A percentile compares a stretch with the other conserved stretches of the same genome.
Conservation (phyloP, 495 filamentous ascomycete genomes). For the Physcia stellaris region DNA sequence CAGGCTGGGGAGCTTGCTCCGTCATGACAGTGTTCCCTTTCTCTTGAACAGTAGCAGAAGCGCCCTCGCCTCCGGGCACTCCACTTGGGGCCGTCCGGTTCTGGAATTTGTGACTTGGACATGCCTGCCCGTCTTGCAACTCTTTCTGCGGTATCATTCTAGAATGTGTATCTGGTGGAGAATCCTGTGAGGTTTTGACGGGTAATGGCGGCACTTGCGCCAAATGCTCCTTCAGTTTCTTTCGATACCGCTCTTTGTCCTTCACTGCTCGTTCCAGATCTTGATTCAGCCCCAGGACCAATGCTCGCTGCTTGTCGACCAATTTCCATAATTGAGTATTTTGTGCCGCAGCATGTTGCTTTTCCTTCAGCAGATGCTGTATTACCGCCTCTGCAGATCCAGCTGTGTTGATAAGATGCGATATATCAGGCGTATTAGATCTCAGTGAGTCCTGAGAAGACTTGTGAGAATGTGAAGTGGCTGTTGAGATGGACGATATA, state of each 20-base stretch:
- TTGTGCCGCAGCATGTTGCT: slow-evolving; percentile 72
- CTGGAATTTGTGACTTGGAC: too few relatives aligned
- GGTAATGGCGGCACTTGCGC: slow-evolving; percentile 36
- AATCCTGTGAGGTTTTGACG: slow-evolving; percentile 12
- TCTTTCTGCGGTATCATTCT: too few relatives aligned
- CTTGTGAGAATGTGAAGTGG: slow-evolving; percentile 46
- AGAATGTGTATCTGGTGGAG: neutral
- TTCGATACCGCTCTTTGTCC: slow-evolving; percentile 88
- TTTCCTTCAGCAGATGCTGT: slow-evolving; percentile 78
- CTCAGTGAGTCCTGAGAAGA: slow-evolving; percentile 42
- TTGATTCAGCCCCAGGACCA: slow-evolving; percentile 89
- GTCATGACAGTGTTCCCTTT: too few relatives aligned
- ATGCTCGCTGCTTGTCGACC: slow-evolving; percentile 88
- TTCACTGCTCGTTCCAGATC: slow-evolving; percentile 85
- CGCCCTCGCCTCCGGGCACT: too few relatives aligned
- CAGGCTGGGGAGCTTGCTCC: too few relatives aligned
- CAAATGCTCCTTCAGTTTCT: slow-evolving; percentile 70
- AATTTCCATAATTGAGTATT: slow-evolving; percentile 90
- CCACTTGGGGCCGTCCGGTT: too few relatives aligned
- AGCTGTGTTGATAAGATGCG: slow-evolving; percentile 61
- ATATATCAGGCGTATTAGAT: slow-evolving; percentile 47
- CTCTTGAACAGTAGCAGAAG: too few relatives aligned
- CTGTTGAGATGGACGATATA: slow-evolving; percentile 72
- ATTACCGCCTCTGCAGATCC: slow-evolving; percentile 86
- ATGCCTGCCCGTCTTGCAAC: too few relatives aligned